Percentiles rank a stretch among this genome's conserved stretches.
phyloP scores from a whole-genome alignment of 2,329 filamentous ascomycete genomes.

The Botrytis squamosa region DNA sequence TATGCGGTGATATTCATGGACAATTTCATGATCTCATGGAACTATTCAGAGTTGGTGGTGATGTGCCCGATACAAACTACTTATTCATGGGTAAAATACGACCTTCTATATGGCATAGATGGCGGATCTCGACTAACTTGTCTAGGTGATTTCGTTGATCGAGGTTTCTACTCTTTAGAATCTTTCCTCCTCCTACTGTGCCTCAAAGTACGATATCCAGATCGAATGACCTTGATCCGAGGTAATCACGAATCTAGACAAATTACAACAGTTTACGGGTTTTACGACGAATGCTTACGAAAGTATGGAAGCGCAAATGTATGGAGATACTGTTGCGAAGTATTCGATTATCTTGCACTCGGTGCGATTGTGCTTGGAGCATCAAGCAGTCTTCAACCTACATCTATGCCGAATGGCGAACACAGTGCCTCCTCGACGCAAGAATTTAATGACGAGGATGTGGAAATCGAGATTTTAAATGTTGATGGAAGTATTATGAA shows the following conservation, averaged over 20 bases:
- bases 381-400: constrained; percentile 58
- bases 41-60: constrained; percentile 87
- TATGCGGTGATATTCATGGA: constrained; percentile 95
- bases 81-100: constrained; percentile 80
- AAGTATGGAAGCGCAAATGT: constrained; percentile 98
- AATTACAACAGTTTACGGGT: constrained; percentile 96
- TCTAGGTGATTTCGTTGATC: constrained; percentile 90
- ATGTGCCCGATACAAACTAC: constrained; percentile 94
- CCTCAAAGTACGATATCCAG: constrained; percentile 94
- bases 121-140: constrained; percentile 23
- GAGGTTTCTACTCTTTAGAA: constrained; percentile 96
- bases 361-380: constrained; percentile 96
- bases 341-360: constrained; percentile 97
- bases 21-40: constrained; percentile 98
- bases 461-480: constrained; percentile 92
- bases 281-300: constrained; percentile 94
- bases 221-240: constrained; percentile 93
- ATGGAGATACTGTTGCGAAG: constrained; percentile 95
- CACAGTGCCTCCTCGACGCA: constrained; percentile 47
- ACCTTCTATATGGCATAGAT: too few species aligned
- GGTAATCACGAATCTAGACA: constrained; percentile 96
- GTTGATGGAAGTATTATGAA: constrained; percentile 77
- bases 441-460: constrained; percentile 63
- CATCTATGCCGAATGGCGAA: constrained; percentile 41
- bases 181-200: constrained; percentile 93